Evolutionary conservation across 2,329 filamentous ascomycete species (phyloP), one percentile per base, ranked within the genome.

Genomic region (Aspergillus brasiliensis): DNA sequence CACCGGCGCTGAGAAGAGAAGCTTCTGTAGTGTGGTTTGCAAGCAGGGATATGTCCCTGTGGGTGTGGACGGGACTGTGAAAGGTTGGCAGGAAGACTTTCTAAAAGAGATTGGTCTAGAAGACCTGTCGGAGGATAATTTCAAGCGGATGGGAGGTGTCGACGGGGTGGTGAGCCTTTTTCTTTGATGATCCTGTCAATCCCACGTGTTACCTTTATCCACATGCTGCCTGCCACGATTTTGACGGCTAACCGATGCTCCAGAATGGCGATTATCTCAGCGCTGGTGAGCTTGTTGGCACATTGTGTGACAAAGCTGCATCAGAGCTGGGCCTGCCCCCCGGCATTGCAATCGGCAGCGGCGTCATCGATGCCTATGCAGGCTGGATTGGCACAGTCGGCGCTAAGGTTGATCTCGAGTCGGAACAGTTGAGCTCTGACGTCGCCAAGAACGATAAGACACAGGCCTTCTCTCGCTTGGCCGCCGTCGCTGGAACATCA

Each of bases 311-410:
- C 64, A 90, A 90, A 71, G 93, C 95, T 5, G 91, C 90, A 15
- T 78, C 83, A 51, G 90, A 97, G 65, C 86, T 99, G 62, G 94
- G 95, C 7, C 84, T 99, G 3, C 89, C 89, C 5, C 83, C 89
- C 19, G 94, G 93, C 40, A 95, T 97, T 67, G 92, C 95, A 17
- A 90, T 99, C 57, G 95, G 95, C 56, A 96, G 92, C 71, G 93
- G 93, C 76, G 95, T 99, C 65, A 99, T 99, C 72, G 95, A 99
- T 75, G 95, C 95, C 17, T 99, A 99, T 71, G 95, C 95, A 61
- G 95, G 95, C 65, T 99, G 95, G 95, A 95, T 99, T 67, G 95
- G 95, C 62, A 98, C 95, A 1, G 95, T 99, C n/a, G 95, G 95
- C 60, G 94, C 95, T 62, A 97, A 97, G 77, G 91, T 97, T 68